Evolutionary conservation across 305 asterid species (phyloP).

Genomic region (Caryopteris hybrid): DNA sequence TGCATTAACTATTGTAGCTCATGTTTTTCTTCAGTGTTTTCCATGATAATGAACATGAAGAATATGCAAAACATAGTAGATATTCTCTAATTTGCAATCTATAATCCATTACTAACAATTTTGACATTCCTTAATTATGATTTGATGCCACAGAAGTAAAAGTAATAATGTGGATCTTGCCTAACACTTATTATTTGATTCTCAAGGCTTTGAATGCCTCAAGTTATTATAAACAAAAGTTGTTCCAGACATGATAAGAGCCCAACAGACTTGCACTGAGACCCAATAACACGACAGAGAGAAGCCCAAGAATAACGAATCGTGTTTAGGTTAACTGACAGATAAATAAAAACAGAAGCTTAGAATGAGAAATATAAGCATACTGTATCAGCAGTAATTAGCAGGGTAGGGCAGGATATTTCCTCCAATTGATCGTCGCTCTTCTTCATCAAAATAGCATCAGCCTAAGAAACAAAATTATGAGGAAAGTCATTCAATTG

Average conservation of each 20-base stretch:
- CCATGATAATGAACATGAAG: no score
- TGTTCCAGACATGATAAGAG: background rate
- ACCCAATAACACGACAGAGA: background rate
- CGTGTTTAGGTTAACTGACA: background rate
- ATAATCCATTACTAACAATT: background rate
- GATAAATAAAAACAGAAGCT: background rate
- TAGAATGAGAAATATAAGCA: constrained; percentile 19
- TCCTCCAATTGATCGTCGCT: constrained; percentile 30
- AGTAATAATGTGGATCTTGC: no score
- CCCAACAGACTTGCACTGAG: background rate
- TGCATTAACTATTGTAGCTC: background rate
- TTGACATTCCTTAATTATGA: background rate
- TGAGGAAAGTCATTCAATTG: constrained; percentile 3
- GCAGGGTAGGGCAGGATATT: constrained; percentile 41
- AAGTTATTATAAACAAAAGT: background rate
- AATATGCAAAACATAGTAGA: no score
- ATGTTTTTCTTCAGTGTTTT: background rate
- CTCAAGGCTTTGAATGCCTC: background rate
- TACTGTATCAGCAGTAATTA: constrained; percentile 90
- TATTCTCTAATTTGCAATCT: background rate
- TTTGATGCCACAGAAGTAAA: no score
- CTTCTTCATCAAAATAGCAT: constrained; percentile 52
- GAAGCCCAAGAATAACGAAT: background rate
- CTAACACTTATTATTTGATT: background rate
- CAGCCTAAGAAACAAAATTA: constrained; percentile 45